Evolutionary conservation across 148 eudicot genomes (phyloP), one percentile per base, ranked within the genome.

Genomic region (Agrostemma githago): DNA sequence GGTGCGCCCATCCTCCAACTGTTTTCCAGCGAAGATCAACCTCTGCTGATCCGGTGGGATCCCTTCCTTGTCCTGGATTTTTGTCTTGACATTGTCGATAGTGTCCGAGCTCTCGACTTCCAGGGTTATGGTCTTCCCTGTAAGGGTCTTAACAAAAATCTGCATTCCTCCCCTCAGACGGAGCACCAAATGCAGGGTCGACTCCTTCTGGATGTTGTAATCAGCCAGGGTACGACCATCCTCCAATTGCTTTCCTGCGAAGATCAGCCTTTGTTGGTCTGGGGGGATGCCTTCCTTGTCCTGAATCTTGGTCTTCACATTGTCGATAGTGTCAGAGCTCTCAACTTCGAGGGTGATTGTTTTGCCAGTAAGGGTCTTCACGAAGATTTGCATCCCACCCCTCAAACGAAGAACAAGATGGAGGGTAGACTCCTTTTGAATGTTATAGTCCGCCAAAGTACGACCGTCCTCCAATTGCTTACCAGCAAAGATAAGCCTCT

Each of bases 11-110:
- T 60, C 64, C 64, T 60, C 64, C 64, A 60, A 60, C 12, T 60
- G 64, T 3, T 60, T 60, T 4, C 64, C 64, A 0, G 64, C 64
- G 21, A 60, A 60, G 64, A 60, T 60, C 64, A 60, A 60, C 64
- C 64, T 60, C 64, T 60, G 64, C 38, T 60, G 64, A 26, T 60
- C 64, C 21, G 64, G 64, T 19, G 64, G 64, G 64, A 60, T 60
- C 64, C 64, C 64, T 19, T 60, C 64, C 64, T 60, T 60, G 0
- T 60, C 64, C 64, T 60, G 64, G 8, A 60, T 60, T 12, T 60
- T 60, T 0, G 64, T 9, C 64, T 60, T 60, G 0, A 60, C 64
- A 20, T 60, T 60, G 64, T 60, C 64, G 11, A 60, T 60, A 20
- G 64, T 60, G 20, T 60, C 64, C 0, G 64, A 60, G 37, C 64